phyloP scores from a whole-genome alignment of 768 basidiomycete genomes.

The Asterophora lycoperdoides region DNA sequence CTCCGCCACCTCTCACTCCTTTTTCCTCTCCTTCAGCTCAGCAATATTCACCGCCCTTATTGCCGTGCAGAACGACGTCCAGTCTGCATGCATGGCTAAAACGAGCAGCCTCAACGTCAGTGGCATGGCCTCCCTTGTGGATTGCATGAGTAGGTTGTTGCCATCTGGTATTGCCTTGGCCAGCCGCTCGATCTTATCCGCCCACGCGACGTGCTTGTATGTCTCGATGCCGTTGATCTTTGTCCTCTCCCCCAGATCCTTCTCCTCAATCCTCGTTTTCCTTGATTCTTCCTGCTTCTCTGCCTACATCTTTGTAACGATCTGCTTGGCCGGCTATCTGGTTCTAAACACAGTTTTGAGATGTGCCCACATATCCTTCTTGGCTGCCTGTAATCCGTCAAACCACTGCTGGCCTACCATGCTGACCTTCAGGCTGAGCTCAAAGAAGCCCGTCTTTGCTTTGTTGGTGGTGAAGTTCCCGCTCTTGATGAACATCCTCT shows the following conservation, averaged over 20 bases:
- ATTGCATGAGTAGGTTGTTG: neutral
- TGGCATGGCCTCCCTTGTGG: slow-evolving; percentile 2
- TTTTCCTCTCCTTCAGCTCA: slow-evolving; percentile 7
- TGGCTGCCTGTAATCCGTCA: no score
- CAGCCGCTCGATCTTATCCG: neutral
- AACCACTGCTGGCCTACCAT: no score
- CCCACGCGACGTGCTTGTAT: neutral
- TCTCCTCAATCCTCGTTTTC: slow-evolving; percentile 4
- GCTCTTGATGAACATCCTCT: no score
- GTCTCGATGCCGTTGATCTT: neutral
- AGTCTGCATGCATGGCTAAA: neutral
- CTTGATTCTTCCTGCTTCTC: slow-evolving; percentile 9
- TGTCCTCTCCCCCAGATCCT: slow-evolving; percentile 10
- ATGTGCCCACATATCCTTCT: neutral
- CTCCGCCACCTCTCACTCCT: neutral
- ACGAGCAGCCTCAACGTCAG: neutral
- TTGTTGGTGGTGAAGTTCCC: no score
- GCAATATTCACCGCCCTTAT: slow-evolving; percentile 1
- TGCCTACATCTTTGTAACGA: slow-evolving; percentile 2
- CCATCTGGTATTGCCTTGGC: neutral
- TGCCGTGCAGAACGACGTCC: neutral
- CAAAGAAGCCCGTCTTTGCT: no score
- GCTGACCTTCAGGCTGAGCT: no score
- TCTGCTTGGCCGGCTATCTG: no score
- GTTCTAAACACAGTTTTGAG: neutral